Base-by-base conservation (phyloP, 108 stramenopile species). In the Cyclostephanos tholiformis region DNA sequence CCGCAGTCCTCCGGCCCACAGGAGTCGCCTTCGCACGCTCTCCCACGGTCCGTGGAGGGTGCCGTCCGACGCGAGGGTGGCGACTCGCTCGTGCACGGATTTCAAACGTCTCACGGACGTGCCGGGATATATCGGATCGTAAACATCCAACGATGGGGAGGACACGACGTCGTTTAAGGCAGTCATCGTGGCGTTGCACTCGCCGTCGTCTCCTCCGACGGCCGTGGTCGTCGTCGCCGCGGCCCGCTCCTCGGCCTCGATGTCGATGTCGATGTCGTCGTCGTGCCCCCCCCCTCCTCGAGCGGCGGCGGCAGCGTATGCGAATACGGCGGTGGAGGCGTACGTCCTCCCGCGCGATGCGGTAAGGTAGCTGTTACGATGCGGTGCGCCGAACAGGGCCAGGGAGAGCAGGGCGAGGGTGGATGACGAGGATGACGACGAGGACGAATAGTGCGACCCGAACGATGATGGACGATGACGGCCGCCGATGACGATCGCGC, bases 1-100 rank as follows among this genome's bases (percentile, higher is more conserved):
- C 41, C 77, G 66, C 38, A 97, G 66, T 25, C 96, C 96, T 9
- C 96, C 96, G 14, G 96, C 96, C 96, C 96, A 95, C 3, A 97
- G 68, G 17, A 97, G 56, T 16, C 79, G 77, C n/a, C 91, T 76
- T 22, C 96, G 92, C 14, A 93, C 91, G 10, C 88, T 72, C 19
- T 84, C 86, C 96, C 96, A 97, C 13, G 67, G 58, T 11, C 73
- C 86, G 69, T 86, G 83, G 23, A 94, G 77, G 12, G 74, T 30
- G 0, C 63, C 44, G 52, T 90, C 87, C 1, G 69, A 74, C 4
- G 74, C 68, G 1, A 97, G 61, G 17, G 59, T 38, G 13, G 75
- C 43, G 0, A 95, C 91, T 13, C 96, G 85, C 53, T 75, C 69
- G 52, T 88, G 85, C 7, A 90, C 91, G 22, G 75, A 77, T 27